Evolutionary conservation across 2,329 filamentous ascomycete genomes (phyloP).

Genomic region (Chalaropsis thielavioides): DNA sequence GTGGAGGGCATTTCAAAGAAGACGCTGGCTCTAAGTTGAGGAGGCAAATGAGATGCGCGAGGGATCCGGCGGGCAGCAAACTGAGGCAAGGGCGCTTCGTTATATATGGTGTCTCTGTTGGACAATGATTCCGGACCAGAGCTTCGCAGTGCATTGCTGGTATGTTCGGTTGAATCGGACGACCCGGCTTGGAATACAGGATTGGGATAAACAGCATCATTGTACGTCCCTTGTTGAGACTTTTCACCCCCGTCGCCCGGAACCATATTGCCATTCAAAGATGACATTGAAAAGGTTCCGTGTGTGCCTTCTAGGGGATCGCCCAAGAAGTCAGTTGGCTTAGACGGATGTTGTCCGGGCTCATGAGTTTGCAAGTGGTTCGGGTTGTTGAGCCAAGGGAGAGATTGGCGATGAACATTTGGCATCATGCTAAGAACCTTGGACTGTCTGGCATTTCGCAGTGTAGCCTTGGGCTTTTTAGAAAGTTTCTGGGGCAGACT

Average conservation of each 20-base stretch:
- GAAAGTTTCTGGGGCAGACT: conserved; percentile 83
- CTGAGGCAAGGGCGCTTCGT: conserved; percentile 2
- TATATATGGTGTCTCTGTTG: neutral
- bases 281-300: neutral
- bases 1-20: conserved; percentile 65
- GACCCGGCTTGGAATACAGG: conserved; percentile 15
- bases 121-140: neutral
- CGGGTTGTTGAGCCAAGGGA: conserved; percentile 27
- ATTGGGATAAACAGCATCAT: neutral
- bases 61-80: conserved; percentile 11
- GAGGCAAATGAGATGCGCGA: conserved; percentile 40
- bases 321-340: conserved; percentile 15
- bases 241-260: neutral
- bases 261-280: conserved; percentile 7
- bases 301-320: conserved; percentile 8
- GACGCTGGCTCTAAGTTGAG: conserved; percentile 76
- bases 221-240: neutral
- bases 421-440: conserved; percentile 53
- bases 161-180: conserved; percentile 10
- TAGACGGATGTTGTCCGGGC: conserved; percentile 4
- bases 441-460: conserved; percentile 56
- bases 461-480: conserved; percentile 48
- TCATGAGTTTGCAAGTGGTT: conserved; percentile 8
- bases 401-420: conserved; percentile 16
- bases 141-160: neutral